Evolutionary conservation across 148 eudicot genomes (phyloP).

Genomic region (Amaranthus palmeri): DNA sequence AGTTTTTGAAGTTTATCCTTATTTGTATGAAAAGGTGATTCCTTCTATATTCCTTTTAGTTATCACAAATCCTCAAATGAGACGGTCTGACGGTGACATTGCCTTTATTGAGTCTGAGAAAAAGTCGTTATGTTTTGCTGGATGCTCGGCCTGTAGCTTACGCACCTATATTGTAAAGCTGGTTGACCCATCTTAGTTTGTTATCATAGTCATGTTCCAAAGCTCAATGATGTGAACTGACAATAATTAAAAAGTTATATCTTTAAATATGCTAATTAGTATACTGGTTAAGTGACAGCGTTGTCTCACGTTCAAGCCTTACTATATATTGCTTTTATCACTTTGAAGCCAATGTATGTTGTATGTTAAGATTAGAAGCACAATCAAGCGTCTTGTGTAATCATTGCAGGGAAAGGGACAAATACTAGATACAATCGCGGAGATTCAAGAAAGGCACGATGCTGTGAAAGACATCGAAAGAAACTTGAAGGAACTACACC

Average conservation of each 20-base stretch:
- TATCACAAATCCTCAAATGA: no score
- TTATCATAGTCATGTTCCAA: no score
- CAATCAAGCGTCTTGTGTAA: neutral
- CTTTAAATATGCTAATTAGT: no score
- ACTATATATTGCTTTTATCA: neutral
- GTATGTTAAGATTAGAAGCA: neutral
- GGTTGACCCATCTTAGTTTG: no score
- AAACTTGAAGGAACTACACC: conserved; percentile 44
- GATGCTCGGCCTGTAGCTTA: neutral
- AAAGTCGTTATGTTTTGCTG: neutral
- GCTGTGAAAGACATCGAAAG: conserved; percentile 54
- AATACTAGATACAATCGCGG: conserved; percentile 44
- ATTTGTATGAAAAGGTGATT: no score
- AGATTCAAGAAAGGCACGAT: conserved; percentile 58
- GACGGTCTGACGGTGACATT: no score
- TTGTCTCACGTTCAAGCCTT: neutral
- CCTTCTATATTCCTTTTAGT: no score
- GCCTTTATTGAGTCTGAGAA: no score
- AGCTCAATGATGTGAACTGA: no score
- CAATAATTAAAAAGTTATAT: no score
- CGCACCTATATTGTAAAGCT: neutral
- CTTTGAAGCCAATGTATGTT: neutral
- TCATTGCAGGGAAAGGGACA: conserved; percentile 43
- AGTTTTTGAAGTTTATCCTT: no score
- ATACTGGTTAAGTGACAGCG: no score